These are phyloP conservation scores for Euclidium syriacum DNA, from an alignment of 345 rosid species.

Conservation along the genomic window DNA sequence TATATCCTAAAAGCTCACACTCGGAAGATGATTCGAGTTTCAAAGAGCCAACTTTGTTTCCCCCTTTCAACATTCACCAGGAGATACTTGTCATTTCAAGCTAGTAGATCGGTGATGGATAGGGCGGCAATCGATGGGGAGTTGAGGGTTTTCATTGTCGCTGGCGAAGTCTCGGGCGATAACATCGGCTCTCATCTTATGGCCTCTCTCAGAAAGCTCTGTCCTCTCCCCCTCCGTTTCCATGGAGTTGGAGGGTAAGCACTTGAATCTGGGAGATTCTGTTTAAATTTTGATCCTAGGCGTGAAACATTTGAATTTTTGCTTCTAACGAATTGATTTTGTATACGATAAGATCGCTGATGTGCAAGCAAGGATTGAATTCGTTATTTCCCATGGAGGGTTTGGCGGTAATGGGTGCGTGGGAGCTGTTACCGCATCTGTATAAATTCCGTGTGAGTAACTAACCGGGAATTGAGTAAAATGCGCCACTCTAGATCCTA, in stretches of 20 bases:
- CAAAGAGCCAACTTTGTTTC: slow-evolving; percentile 1
- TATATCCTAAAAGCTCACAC: too few relatives aligned
- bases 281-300: not conserved
- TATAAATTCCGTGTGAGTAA: slow-evolving; percentile 68
- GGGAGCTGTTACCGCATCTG: slow-evolving; percentile 86
- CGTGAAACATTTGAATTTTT: not conserved
- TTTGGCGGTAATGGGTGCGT: slow-evolving; percentile 86
- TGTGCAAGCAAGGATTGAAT: slow-evolving; percentile 66
- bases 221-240: slow-evolving; percentile 64
- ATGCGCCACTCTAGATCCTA: not conserved
- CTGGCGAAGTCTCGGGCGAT: slow-evolving; percentile 96
- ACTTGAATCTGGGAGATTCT: not conserved
- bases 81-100: slow-evolving; percentile 36
- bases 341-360: slow-evolving; percentile 46
- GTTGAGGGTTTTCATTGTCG: slow-evolving; percentile 67
- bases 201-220: slow-evolving; percentile 62
- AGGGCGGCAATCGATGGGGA: slow-evolving; percentile 62
- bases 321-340: not conserved
- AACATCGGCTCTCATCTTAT: slow-evolving; percentile 82
- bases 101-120: slow-evolving; percentile 36
- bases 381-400: slow-evolving; percentile 85
- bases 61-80: slow-evolving; percentile 9
- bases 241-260: slow-evolving; percentile 93
- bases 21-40: not conserved
- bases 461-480: not conserved